Evolutionary conservation across 441 rosid species (phyloP).

Genomic region (Adansonia madagascariensis): DNA sequence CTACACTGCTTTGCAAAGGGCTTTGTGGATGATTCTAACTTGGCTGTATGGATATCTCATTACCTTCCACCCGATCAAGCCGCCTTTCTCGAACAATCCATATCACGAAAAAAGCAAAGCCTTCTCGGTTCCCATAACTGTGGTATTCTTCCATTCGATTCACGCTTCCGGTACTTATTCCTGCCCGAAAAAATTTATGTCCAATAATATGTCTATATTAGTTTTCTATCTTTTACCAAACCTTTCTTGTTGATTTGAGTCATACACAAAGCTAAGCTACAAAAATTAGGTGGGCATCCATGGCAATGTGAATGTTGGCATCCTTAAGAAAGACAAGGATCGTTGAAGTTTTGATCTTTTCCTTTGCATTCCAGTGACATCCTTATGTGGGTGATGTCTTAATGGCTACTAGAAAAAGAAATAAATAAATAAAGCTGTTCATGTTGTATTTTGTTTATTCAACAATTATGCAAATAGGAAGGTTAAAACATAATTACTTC

Average conservation of each 20-base stretch:
- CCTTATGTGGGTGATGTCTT: too few species aligned
- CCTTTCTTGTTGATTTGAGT: not conserved
- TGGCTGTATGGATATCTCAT: conserved; percentile 83
- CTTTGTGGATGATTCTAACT: conserved; percentile 66
- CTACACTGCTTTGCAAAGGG: conserved; percentile 74
- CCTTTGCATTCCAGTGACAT: too few species aligned
- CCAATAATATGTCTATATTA: conserved; percentile 27
- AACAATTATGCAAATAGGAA: too few species aligned
- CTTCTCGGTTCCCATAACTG: conserved; percentile 75
- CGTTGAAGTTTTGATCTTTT: too few species aligned
- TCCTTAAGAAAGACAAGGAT: conserved; percentile 12
- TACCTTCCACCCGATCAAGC: conserved; percentile 80
- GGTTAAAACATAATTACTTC: too few species aligned
- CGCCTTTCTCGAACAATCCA: conserved; percentile 77
- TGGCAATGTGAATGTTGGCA: conserved; percentile 4
- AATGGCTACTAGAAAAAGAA: too few species aligned
- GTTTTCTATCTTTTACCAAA: not conserved
- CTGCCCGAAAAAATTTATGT: conserved; percentile 48
- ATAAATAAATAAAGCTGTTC: too few species aligned
- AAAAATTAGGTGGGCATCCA: conserved; percentile 20
- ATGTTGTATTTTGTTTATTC: too few species aligned
- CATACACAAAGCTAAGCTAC: not conserved
- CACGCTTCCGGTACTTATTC: conserved; percentile 80
- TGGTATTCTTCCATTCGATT: conserved; percentile 75
- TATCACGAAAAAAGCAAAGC: conserved; percentile 66